Base-by-base conservation (phyloP, 1,284 basidiomycete genomes). In the Puccinia brachypodii region DNA sequence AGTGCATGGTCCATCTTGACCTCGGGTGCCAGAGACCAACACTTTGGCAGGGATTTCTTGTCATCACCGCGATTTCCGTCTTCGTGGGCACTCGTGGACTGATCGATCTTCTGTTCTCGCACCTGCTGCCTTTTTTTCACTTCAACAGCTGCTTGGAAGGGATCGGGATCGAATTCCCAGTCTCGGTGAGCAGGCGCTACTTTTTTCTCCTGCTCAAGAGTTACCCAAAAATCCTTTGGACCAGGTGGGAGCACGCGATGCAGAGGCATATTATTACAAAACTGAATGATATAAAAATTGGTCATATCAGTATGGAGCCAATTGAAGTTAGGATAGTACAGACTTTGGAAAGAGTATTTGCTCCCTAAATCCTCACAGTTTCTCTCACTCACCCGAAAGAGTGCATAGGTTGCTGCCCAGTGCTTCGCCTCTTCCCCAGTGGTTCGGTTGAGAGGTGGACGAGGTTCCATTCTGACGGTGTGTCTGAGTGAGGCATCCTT, bases 1-100 rank as follows among this genome's bases (percentile, higher is more conserved):
- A 97, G 88, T 14, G 87, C 87, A 28, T 89, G 89, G 0, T 93
- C 91, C 93, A 98, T 95, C 85, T 91, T 92, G 25, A 96, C 94
- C 86, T 97, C 95, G 0, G 92, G 92, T 3, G 90, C 90, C 74
- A 90, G 88, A 68, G 89, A 88, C 88, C 92, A 94, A 80, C 90
- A 89, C 33, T 88, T 88, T n/a, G 87, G 86, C 3, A 87, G 85
- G 19, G 83, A 83, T 56, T 66, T 69, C 25, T 66, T 75, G 16
- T 50, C 69, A 25, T 66, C 60, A 25, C n/a, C 28, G n/a, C 11
- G 28, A 28, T 13, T 40, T 8, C 33, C 40, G 36, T 16, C 38
- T n/a, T 33, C 36, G 47, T 16, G 16, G 36, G 22, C 19, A 47
- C n/a, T 71, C 9, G 33, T 40, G 22, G 73, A 77, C 53, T 68